Evolutionary conservation across 495 filamentous ascomycete species (phyloP).

Genomic region (Friedmanniomyces simplex): DNA sequence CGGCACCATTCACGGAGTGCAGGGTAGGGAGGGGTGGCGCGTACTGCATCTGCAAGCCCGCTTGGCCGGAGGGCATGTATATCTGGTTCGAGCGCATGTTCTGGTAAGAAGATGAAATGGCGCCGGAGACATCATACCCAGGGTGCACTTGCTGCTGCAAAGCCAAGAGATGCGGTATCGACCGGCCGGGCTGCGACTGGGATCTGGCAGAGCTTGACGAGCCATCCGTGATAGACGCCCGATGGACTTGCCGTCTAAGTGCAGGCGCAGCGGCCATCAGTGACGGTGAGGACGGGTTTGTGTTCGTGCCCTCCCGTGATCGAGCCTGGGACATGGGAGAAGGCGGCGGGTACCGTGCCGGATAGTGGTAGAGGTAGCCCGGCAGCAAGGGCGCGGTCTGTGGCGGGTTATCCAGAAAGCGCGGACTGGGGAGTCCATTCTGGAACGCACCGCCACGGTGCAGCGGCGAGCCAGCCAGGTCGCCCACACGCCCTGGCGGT

Average conservation of each 20-base stretch:
- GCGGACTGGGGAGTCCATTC: constrained; percentile 33
- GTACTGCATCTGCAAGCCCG: constrained; percentile 7
- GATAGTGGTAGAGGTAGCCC: constrained; percentile 41
- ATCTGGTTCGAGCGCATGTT: constrained; percentile 8
- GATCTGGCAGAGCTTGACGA: constrained; percentile 46
- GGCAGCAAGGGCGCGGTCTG: constrained; percentile 39
- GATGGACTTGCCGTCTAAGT: constrained; percentile 46
- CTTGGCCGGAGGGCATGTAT: not conserved
- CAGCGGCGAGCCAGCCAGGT: constrained; percentile 25
- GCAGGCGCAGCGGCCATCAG: constrained; percentile 43
- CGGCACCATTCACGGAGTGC: constrained; percentile 23
- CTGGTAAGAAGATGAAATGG: constrained; percentile 8
- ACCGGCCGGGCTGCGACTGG: constrained; percentile 56
- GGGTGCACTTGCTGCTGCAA: constrained; percentile 28
- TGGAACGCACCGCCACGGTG: constrained; percentile 21
- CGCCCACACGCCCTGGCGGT: not conserved
- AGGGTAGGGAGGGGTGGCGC: constrained; percentile 19
- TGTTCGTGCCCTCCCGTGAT: constrained; percentile 32
- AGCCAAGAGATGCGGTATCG: constrained; percentile 37
- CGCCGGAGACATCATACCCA: constrained; percentile 22
- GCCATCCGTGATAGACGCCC: constrained; percentile 45
- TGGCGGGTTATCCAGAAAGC: constrained; percentile 39
- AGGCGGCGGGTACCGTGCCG: constrained; percentile 37
- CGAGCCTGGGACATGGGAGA: constrained; percentile 36
- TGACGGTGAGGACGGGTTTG: constrained; percentile 56